phyloP scores from a whole-genome alignment of 352 stramenopile species.

The Phytophthora cactorum region DNA sequence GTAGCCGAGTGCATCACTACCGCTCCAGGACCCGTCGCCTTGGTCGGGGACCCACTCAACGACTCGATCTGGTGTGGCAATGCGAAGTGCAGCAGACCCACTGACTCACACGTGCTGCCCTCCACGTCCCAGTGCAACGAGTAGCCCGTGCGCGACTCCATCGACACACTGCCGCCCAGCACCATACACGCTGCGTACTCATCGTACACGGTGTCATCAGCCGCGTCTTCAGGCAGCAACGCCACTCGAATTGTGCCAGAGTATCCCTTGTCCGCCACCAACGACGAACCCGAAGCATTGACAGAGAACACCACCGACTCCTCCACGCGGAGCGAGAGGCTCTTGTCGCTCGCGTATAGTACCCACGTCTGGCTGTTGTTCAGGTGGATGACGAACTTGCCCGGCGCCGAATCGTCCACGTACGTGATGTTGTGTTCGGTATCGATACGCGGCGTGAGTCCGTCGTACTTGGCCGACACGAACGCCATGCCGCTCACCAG shows the following conservation, averaged over 20 bases:
- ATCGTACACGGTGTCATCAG: slow-evolving; percentile 55
- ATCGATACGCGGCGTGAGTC: slow-evolving; percentile 56
- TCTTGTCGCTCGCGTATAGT: slow-evolving; percentile 60
- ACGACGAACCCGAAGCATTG: slow-evolving; percentile 42
- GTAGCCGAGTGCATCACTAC: slow-evolving; percentile 61
- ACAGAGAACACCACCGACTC: slow-evolving; percentile 39
- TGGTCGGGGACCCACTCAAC: slow-evolving; percentile 26
- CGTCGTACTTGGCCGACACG: slow-evolving; percentile 64
- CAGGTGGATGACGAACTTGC: slow-evolving; percentile 67
- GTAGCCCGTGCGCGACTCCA: slow-evolving; percentile 67
- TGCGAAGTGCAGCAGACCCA: slow-evolving; percentile 70
- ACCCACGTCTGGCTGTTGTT: slow-evolving; percentile 82
- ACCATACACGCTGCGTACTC: slow-evolving; percentile 65
- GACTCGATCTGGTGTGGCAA: slow-evolving; percentile 68
- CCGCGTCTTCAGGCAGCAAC: slow-evolving; percentile 17
- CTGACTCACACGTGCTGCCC: slow-evolving; percentile 47
- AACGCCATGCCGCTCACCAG: slow-evolving; percentile 81
- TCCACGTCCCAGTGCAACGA: slow-evolving; percentile 65
- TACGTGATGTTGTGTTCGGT: slow-evolving; percentile 58
- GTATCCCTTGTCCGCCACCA: slow-evolving; percentile 50
- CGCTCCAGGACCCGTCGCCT: slow-evolving; percentile 26
- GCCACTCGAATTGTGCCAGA: slow-evolving; percentile 60
- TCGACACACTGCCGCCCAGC: slow-evolving; percentile 50
- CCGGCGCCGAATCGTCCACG: slow-evolving; percentile 40
- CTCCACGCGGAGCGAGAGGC: slow-evolving; percentile 49